Conservation (phyloP, 2,329 filamentous ascomycete genomes). For the Xylariomycetidae sp. region DNA sequence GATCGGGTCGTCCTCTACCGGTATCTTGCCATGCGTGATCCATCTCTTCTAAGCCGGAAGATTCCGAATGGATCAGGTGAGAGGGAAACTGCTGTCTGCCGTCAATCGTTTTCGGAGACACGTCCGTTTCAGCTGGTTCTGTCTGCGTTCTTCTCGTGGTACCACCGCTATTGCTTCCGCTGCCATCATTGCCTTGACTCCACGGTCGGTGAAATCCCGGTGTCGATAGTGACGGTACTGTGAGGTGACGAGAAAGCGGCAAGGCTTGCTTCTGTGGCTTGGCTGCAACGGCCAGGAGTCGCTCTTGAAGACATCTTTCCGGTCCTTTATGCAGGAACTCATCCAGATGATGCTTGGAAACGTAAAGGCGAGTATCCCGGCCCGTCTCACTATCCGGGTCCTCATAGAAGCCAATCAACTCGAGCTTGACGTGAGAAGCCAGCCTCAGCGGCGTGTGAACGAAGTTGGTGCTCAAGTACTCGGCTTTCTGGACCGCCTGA, state of each 20-base stretch:
- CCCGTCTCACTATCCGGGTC: slow-evolving; percentile 35
- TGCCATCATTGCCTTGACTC: slow-evolving; percentile 19
- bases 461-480: slow-evolving; percentile 26
- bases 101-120: slow-evolving; percentile 15
- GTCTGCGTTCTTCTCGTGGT: slow-evolving; percentile 20
- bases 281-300: slow-evolving; percentile 34
- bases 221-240: slow-evolving; percentile 24
- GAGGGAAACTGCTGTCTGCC: not conserved
- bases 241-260: slow-evolving; percentile 18
- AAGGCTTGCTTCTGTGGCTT: slow-evolving; percentile 11
- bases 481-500: slow-evolving; percentile 31
- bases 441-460: slow-evolving; percentile 42
- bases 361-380: slow-evolving; percentile 42
- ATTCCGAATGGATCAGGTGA: not conserved
- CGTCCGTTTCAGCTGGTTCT: slow-evolving; percentile 22
- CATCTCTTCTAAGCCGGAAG: slow-evolving; percentile 3
- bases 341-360: slow-evolving; percentile 42
- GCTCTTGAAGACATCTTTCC: slow-evolving; percentile 46
- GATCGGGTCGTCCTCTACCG: slow-evolving; percentile 6
- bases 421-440: slow-evolving; percentile 48
- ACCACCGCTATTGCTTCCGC: slow-evolving; percentile 14
- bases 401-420: slow-evolving; percentile 56
- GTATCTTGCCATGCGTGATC: too few relatives aligned
- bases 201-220: slow-evolving; percentile 24
- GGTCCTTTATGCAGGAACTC: slow-evolving; percentile 53